These are phyloP conservation scores for Colletotrichum truncatum DNA, from an alignment of 2,329 filamentous ascomycete genomes.

Conservation along the genomic window DNA sequence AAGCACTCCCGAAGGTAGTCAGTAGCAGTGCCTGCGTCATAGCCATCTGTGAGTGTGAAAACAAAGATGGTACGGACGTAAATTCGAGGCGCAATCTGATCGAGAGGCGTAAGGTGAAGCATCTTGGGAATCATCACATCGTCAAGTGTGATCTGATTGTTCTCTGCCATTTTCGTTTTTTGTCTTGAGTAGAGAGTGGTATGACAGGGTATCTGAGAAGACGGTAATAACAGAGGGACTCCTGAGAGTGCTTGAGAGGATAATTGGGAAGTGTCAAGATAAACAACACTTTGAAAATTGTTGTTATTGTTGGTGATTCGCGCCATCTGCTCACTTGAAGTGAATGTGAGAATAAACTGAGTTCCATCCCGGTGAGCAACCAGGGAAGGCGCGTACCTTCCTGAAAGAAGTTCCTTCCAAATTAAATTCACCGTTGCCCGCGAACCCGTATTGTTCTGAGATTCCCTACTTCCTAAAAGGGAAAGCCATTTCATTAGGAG, in stretches of 20 bases:
- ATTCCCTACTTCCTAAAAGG: background rate
- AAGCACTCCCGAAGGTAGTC: background rate
- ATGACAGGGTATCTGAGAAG: background rate
- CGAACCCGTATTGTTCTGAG: fast-evolving
- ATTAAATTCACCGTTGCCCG: background rate
- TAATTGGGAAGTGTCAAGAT: background rate
- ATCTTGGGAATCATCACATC: background rate
- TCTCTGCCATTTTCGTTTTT: fast-evolving
- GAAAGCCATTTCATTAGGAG: background rate
- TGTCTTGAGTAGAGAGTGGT: background rate
- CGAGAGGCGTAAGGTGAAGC: background rate
- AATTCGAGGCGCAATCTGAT: constrained; percentile 24
- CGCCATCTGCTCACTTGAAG: background rate
- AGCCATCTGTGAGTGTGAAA: background rate
- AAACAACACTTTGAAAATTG: background rate
- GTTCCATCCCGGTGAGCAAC: background rate
- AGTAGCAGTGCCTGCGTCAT: background rate
- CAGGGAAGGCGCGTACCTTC: background rate
- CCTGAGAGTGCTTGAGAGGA: background rate
- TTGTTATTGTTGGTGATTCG: background rate
- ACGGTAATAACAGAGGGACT: background rate
- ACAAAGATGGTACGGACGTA: constrained; percentile 15
- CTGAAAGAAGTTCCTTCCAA: background rate
- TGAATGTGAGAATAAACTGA: background rate
- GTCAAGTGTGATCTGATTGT: no score